Percentiles rank a stretch among this genome's conserved stretches.
Conservation (phyloP, 2,329 filamentous ascomycete species). For the Trichophaea hybrida region DNA sequence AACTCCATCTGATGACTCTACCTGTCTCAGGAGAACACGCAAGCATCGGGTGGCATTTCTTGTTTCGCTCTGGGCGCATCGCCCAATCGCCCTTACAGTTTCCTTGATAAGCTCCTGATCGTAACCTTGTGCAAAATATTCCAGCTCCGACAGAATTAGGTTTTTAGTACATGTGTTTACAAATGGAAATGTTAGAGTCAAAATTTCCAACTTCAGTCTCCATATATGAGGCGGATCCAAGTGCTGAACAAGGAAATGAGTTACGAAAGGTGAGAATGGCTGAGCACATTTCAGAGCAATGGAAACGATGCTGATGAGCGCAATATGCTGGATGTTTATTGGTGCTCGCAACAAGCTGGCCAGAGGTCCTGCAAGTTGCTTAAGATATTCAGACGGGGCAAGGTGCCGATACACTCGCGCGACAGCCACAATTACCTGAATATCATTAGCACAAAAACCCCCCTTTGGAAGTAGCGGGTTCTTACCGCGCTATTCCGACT, state of each 20-base stretch:
- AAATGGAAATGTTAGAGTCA: conserved; percentile 82
- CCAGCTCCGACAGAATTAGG: conserved; percentile 78
- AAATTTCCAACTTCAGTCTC: conserved; percentile 79
- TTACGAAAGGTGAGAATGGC: conserved; percentile 75
- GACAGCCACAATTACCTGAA: conserved; percentile 62
- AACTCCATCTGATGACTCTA: conserved; percentile 73
- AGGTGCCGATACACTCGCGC: conserved; percentile 73
- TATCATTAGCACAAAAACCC: conserved; percentile 7
- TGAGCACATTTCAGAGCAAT: conserved; percentile 63
- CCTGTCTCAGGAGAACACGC: conserved; percentile 67
- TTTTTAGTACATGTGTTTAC: conserved; percentile 62
- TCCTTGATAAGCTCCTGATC: conserved; percentile 71
- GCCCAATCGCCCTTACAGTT: conserved; percentile 79
- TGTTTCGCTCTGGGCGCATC: conserved; percentile 69
- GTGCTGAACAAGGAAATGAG: conserved; percentile 74
- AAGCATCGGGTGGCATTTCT: conserved; percentile 64
- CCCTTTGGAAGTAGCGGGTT: not conserved
- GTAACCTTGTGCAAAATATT: conserved; percentile 70
- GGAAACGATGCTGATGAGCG: conserved; percentile 88
- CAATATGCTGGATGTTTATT: conserved; percentile 76
- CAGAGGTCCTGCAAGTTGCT: conserved; percentile 64
- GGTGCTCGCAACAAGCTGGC: conserved; percentile 72
- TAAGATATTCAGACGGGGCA: conserved; percentile 62
- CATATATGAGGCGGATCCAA: conserved; percentile 70
- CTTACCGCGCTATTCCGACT: conserved; percentile 71